A percentile compares a stretch with the other conserved stretches of the same genome.
phyloP scores from a whole-genome alignment of 2,329 filamentous ascomycete species.

The Trichoderma koningii region DNA sequence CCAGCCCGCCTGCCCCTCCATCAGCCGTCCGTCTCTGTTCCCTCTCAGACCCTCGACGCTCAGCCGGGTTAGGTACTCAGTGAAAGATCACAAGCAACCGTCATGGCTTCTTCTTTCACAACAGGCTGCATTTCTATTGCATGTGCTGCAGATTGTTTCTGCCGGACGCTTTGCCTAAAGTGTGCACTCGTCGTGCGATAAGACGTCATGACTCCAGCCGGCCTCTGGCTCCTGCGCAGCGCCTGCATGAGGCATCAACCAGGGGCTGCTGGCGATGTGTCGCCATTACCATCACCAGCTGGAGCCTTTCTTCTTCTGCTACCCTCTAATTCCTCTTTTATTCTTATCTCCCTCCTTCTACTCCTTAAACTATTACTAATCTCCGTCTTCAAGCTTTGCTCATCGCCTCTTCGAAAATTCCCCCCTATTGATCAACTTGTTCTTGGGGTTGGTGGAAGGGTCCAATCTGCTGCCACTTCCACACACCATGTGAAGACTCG shows the following conservation, averaged over 20 bases:
- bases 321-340: neutral
- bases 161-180: constrained; percentile 4
- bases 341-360: neutral
- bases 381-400: too few relatives aligned
- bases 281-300: too few relatives aligned
- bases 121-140: too few relatives aligned
- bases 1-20: neutral
- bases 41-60: neutral
- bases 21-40: neutral
- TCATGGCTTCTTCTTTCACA: neutral
- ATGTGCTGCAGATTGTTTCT: neutral
- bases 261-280: too few relatives aligned
- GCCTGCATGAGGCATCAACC: neutral
- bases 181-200: constrained; percentile 1
- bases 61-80: too few relatives aligned
- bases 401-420: too few relatives aligned
- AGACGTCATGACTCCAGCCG: constrained; percentile 19
- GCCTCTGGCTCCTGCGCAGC: neutral
- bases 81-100: neutral
- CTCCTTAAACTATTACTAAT: neutral
- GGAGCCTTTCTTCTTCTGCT: neutral
- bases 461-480: too few relatives aligned
- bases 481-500: too few relatives aligned
- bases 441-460: constrained; percentile 9
- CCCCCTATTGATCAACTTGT: neutral